A percentile compares a stretch with the other conserved stretches of the same genome.
phyloP scores from a whole-genome alignment of 257 asterid species.

The Galeopsis tetrahit region DNA sequence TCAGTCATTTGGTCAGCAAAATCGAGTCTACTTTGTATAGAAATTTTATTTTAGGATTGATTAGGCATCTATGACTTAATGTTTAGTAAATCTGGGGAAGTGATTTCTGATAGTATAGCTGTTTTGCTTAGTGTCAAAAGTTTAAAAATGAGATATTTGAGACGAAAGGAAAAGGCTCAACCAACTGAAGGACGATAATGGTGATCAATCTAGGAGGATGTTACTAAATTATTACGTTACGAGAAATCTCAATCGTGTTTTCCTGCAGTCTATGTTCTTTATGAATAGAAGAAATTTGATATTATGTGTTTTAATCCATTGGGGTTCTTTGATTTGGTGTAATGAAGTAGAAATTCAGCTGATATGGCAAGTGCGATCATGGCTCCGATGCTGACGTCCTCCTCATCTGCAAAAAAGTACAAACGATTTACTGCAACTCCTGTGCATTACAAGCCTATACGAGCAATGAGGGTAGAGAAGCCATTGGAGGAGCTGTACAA shows the following conservation, averaged over 20 bases:
- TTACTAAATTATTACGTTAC: not conserved
- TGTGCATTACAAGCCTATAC: conserved; percentile 33
- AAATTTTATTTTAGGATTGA: too few relatives aligned
- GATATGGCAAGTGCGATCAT: conserved; percentile 58
- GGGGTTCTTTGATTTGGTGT: not conserved
- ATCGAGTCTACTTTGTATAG: too few relatives aligned
- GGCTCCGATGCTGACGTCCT: conserved; percentile 47
- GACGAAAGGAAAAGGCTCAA: not conserved
- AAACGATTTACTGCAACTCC: conserved; percentile 16
- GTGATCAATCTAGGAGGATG: not conserved
- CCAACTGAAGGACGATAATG: not conserved
- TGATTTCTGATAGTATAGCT: not conserved
- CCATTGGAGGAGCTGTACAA: conserved; percentile 90
- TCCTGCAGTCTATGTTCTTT: too few relatives aligned
- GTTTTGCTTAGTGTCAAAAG: not conserved
- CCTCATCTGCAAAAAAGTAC: conserved; percentile 36
- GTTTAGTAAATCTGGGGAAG: conserved; percentile 1
- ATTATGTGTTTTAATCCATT: conserved; percentile 5
- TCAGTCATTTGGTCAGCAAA: too few relatives aligned
- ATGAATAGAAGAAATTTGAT: not conserved
- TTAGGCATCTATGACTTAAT: too few relatives aligned
- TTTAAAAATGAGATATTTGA: not conserved
- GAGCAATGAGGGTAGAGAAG: conserved; percentile 68
- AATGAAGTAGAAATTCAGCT: not conserved
- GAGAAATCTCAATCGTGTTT: not conserved